Evolutionary conservation across 2,329 filamentous ascomycete species (phyloP), one percentile per base, ranked within the genome.

Genomic region (Penicillium sp.): DNA sequence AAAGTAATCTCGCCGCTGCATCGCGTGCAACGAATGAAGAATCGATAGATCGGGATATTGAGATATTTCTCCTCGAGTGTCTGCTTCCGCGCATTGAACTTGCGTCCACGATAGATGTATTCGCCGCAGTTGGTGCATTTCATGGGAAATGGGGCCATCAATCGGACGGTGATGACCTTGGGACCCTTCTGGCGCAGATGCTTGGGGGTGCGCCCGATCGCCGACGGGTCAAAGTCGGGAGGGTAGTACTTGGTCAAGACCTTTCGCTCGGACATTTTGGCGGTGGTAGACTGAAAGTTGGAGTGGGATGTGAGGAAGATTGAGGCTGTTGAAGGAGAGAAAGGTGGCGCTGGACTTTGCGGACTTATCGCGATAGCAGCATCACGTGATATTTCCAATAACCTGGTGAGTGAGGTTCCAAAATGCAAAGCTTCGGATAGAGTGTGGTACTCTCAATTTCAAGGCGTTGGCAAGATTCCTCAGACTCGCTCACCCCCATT

Each of bases 11-110:
- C 92, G 45, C 86, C 88, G 45, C 84, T 88, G 78, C 94, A 97
- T 50, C 92, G 81, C 37, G 93, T 96, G 78, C 94, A 97, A 7
- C 91, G 85, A 69, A 94, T 96, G 78, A 93, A 95, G 81, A 98
- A 97, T 34, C 90, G 86, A 78, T 89, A 95, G 64, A 96, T 92
- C 61, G 91, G 86, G 63, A 98, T 96, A 52, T 86, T 86, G 49
- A 96, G 86, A 79, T 99, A 99, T 67, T 89, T 90, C 70, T 97
- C 90, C 20, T 95, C 90, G 0, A 91, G 92, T 0, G 90, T 96
- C 73, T 97, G 92, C 73, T 99, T 99, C 38, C 91, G 85, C 2
- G 92, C 90, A 78, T 98, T 98, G 84, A 98, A 98, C 72, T 97
- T 98, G 61, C 93, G 87, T 0, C 93, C 93, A 69, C 92, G 91